Percentiles rank a stretch among this genome's conserved stretches.
Conservation (phyloP, 139 green algal genomes). For the Edaphochlamys debaryana region DNA sequence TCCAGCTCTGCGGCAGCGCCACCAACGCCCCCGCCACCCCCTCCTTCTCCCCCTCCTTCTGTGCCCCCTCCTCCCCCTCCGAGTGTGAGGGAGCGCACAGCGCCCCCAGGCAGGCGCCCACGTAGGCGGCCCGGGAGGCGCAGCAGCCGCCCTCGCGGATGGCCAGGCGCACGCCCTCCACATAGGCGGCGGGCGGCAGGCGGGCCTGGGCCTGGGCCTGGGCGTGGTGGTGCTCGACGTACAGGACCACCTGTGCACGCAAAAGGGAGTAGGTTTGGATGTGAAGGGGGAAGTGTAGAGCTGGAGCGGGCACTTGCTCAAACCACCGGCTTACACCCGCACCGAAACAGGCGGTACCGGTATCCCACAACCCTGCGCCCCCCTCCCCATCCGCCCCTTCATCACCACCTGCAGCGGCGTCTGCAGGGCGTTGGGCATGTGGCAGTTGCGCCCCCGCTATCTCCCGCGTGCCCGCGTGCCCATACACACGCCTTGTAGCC, state of each 20-base stretch:
- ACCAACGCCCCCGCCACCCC: not conserved
- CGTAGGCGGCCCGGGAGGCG: constrained; percentile 58
- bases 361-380: too few relatives aligned
- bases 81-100: too few relatives aligned
- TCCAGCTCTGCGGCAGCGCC: constrained; percentile 36
- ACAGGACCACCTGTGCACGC: constrained; percentile 47
- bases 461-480: too few relatives aligned
- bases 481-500: too few relatives aligned
- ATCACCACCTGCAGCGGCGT: constrained; percentile 64
- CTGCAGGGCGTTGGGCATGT: constrained; percentile 69
- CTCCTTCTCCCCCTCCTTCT: not conserved
- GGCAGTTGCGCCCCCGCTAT: constrained; percentile 71
- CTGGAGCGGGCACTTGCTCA: too few relatives aligned
- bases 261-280: not conserved
- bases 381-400: too few relatives aligned
- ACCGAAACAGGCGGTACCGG: too few relatives aligned
- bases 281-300: not conserved
- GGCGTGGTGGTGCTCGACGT: constrained; percentile 46
- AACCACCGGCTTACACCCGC: too few relatives aligned
- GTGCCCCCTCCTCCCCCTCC: too few relatives aligned
- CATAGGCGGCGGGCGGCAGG: constrained; percentile 17
- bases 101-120: constrained; percentile 55
- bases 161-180: constrained; percentile 47
- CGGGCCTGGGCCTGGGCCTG: not conserved
- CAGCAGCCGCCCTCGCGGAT: constrained; percentile 66